Percentiles rank a stretch among this genome's conserved stretches.
These are phyloP conservation scores for Pseudogymnoascus sp. DNA, from an alignment of 2,329 filamentous ascomycete species.

Conservation along the genomic window DNA sequence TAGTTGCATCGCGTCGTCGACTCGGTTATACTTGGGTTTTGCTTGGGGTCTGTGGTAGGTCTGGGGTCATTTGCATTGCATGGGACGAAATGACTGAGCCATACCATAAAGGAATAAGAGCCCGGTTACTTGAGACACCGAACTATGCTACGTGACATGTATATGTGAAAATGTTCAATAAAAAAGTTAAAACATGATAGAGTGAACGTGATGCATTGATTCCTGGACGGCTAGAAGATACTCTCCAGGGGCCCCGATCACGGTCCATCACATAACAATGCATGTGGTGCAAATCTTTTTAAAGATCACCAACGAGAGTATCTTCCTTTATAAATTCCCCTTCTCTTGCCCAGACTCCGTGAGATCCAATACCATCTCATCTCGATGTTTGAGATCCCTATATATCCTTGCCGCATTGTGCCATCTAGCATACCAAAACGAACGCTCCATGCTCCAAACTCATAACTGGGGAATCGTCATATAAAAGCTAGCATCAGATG, in stretches of 20 bases:
- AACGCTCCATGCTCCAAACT: not conserved
- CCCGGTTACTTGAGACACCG: conserved; percentile 1
- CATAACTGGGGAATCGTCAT: not conserved
- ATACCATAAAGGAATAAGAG: conserved; percentile 8
- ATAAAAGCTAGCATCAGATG: not conserved
- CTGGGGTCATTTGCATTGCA: conserved; percentile 6
- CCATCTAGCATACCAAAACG: not conserved
- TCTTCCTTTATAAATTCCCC: not conserved
- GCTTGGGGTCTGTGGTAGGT: conserved; percentile 6
- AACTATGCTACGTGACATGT: not conserved
- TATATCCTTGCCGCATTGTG: not conserved
- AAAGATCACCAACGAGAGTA: not conserved
- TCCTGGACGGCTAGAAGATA: not conserved
- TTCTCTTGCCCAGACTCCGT: not conserved
- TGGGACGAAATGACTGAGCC: conserved; percentile 2
- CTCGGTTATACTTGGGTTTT: conserved; percentile 6
- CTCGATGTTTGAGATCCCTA: no score
- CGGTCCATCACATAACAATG: not conserved
- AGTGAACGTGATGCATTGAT: not conserved
- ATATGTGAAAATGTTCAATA: not conserved
- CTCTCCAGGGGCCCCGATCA: not conserved
- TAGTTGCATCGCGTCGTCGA: conserved; percentile 3
- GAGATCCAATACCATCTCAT: not conserved
- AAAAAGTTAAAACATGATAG: not conserved
- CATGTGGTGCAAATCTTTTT: not conserved